phyloP scores from a whole-genome alignment of 305 asterid genomes.

The Fraxinus paxiana region DNA sequence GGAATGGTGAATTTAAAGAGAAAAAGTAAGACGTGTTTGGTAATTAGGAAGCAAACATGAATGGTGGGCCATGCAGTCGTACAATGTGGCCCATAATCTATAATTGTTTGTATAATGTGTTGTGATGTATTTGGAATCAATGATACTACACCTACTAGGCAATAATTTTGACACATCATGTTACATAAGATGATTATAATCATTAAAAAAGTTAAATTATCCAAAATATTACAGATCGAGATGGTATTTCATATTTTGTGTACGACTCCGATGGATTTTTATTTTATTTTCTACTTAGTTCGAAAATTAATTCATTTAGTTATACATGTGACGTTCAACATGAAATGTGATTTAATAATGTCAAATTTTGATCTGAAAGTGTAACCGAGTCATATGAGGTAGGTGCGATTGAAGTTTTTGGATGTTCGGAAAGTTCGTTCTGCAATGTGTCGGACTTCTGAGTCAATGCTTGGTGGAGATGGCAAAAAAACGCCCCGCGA shows the following conservation, averaged over 20 bases:
- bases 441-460: background rate
- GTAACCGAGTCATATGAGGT: background rate
- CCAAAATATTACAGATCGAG: background rate
- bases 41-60: background rate
- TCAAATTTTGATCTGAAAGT: background rate
- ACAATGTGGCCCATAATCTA: background rate
- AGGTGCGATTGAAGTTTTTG: background rate
- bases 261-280: background rate
- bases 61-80: background rate
- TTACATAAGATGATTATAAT: background rate
- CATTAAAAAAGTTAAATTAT: background rate
- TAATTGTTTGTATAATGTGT: background rate
- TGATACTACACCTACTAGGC: background rate
- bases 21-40: background rate
- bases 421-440: background rate
- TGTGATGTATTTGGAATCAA: slow-evolving; percentile 6
- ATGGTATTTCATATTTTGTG: background rate
- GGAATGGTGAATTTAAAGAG: background rate
- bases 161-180: background rate
- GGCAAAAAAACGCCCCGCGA: too few relatives aligned
- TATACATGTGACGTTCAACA: background rate
- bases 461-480: too few relatives aligned
- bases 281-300: background rate
- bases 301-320: background rate
- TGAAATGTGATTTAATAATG: background rate